Conservation (phyloP, 768 basidiomycete species). For the Sarcodon aspratus region DNA sequence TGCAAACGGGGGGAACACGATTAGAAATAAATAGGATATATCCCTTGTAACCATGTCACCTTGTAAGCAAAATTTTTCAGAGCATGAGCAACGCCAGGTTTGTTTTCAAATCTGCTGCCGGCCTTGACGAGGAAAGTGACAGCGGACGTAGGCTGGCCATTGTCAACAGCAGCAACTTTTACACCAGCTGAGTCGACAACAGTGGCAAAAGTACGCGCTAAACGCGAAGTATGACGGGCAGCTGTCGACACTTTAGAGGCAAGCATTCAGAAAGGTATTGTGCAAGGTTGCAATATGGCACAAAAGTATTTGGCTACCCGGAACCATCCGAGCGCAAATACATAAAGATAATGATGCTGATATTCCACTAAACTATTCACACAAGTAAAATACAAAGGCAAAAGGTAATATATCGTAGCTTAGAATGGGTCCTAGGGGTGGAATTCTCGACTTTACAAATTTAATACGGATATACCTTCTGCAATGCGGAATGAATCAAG, state of each 20-base stretch:
- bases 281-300: too few relatives aligned
- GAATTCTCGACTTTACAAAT: background rate
- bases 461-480: background rate
- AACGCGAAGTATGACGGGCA: slow-evolving; percentile 40
- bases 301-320: too few relatives aligned
- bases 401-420: background rate
- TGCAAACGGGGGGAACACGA: slow-evolving; percentile 20
- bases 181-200: slow-evolving; percentile 71
- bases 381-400: too few relatives aligned
- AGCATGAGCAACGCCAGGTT: slow-evolving; percentile 84
- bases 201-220: slow-evolving; percentile 71
- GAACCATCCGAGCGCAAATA: too few relatives aligned
- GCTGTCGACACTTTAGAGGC: slow-evolving; percentile 40
- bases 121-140: slow-evolving; percentile 91
- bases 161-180: slow-evolving; percentile 80
- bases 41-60: slow-evolving; percentile 35
- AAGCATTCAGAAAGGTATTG: too few relatives aligned
- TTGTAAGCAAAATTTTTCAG: slow-evolving; percentile 99
- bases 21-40: background rate
- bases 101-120: slow-evolving; percentile 80
- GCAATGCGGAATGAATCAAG: background rate
- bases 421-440: background rate
- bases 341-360: too few relatives aligned
- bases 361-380: too few relatives aligned
- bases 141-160: slow-evolving; percentile 72